Conservation (phyloP, 129 eudicot species). For the Centella asiatica region DNA sequence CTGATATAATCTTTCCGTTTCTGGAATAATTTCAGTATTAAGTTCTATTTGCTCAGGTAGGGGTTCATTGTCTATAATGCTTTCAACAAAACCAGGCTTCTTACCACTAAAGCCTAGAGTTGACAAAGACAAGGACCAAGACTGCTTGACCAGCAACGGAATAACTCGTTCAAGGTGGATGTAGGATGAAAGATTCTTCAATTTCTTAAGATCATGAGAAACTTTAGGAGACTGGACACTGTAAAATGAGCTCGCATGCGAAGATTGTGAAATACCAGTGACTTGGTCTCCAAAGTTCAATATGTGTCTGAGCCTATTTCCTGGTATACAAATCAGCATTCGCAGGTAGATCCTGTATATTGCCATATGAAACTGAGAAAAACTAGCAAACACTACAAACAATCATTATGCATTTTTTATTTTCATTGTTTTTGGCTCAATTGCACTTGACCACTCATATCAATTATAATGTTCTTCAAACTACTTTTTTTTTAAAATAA, state of each 20-base stretch:
- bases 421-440: neutral
- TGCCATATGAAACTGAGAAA: constrained; percentile 10
- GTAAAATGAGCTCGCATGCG: constrained; percentile 57
- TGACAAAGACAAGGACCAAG: constrained; percentile 82
- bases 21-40: constrained; percentile 23
- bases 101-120: constrained; percentile 28
- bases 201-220: constrained; percentile 45
- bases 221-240: constrained; percentile 51
- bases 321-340: constrained; percentile 84
- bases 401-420: no score
- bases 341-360: constrained; percentile 77
- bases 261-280: constrained; percentile 58
- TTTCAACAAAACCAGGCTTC: constrained; percentile 32
- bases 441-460: neutral
- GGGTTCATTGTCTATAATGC: constrained; percentile 43
- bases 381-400: neutral
- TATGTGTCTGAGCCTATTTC: constrained; percentile 65
- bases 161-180: constrained; percentile 66
- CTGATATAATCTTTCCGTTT: constrained; percentile 33
- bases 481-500: no score
- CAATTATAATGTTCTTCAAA: no score
- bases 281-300: constrained; percentile 54
- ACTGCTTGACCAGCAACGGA: constrained; percentile 76
- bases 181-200: constrained; percentile 55
- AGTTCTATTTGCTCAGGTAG: constrained; percentile 37